Conservation (phyloP, 306 rosid species). For the Cucumis cinereus region DNA sequence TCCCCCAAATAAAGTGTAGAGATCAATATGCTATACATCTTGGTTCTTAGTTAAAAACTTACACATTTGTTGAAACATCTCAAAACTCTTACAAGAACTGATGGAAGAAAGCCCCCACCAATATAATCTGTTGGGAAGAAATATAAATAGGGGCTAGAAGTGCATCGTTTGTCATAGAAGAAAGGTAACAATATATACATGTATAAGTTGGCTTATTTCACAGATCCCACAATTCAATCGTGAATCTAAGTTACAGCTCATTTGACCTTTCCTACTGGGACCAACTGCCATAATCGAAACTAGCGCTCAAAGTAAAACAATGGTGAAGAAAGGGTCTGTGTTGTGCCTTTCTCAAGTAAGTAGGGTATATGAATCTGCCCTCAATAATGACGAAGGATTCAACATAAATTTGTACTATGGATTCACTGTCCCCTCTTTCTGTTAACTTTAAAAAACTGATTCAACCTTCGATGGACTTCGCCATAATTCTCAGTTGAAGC, state of each 20-base stretch:
- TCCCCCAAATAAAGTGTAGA: not conserved
- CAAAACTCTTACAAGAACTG: not conserved
- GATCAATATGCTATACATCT: not conserved
- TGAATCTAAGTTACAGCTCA: not conserved
- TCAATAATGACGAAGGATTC: not conserved
- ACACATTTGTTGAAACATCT: not conserved
- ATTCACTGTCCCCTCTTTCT: slow-evolving; percentile 17
- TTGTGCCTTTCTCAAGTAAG: not conserved
- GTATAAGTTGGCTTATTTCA: not conserved
- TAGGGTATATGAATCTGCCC: not conserved
- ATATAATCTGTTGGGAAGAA: not conserved
- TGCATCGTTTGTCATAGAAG: not conserved
- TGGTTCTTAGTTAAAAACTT: not conserved
- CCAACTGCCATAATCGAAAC: not conserved
- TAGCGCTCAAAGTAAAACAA: not conserved
- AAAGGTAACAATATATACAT: not conserved
- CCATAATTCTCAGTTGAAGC: slow-evolving; percentile 58
- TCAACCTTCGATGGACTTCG: slow-evolving; percentile 59
- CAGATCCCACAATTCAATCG: not conserved
- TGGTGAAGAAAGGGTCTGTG: not conserved
- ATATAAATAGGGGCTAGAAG: not conserved
- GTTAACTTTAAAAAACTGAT: slow-evolving; percentile 69
- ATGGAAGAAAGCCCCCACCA: not conserved
- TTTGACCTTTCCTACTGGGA: not conserved
- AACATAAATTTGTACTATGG: not conserved